Conservation (phyloP, 2,329 filamentous ascomycete species). For the Colletotrichum limetticola region DNA sequence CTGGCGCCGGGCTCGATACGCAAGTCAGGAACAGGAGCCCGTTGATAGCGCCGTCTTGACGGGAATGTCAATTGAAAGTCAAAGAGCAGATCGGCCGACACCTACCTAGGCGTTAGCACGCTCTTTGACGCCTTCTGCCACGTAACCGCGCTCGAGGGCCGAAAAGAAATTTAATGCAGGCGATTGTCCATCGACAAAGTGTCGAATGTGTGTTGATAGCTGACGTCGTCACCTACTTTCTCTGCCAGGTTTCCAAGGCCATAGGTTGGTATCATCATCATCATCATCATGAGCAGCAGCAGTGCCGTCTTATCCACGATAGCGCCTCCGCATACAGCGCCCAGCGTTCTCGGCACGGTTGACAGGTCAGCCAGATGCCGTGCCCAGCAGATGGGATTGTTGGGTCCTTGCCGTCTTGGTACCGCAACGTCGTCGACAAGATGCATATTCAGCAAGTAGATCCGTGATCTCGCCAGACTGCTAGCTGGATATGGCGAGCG, state of each 20-base stretch:
- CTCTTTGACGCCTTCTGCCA: not conserved
- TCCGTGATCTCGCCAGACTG: not conserved
- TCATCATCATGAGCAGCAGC: not conserved
- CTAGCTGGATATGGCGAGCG: not conserved
- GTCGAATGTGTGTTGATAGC: not conserved
- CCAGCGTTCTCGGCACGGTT: not conserved
- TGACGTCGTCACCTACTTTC: not conserved
- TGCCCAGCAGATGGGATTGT: not conserved
- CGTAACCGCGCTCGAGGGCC: not conserved
- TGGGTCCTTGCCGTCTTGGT: not conserved
- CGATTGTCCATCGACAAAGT: not conserved
- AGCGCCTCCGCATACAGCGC: not conserved
- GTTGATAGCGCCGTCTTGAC: constrained; percentile 2
- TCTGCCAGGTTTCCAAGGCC: not conserved
- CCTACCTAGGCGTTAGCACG: not conserved
- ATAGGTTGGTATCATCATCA: no score
- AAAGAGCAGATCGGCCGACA: not conserved
- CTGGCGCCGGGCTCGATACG: not conserved
- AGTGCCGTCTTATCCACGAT: not conserved
- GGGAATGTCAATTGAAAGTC: constrained; percentile 3
- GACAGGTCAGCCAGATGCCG: not conserved
- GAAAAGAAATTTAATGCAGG: not conserved
- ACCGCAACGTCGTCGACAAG: not conserved
- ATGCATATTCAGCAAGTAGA: not conserved
- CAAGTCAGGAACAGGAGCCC: constrained; percentile 2